Percentiles rank a stretch among this genome's conserved stretches.
phyloP scores from a whole-genome alignment of 148 eudicot species.

The Rhododendron henanense region DNA sequence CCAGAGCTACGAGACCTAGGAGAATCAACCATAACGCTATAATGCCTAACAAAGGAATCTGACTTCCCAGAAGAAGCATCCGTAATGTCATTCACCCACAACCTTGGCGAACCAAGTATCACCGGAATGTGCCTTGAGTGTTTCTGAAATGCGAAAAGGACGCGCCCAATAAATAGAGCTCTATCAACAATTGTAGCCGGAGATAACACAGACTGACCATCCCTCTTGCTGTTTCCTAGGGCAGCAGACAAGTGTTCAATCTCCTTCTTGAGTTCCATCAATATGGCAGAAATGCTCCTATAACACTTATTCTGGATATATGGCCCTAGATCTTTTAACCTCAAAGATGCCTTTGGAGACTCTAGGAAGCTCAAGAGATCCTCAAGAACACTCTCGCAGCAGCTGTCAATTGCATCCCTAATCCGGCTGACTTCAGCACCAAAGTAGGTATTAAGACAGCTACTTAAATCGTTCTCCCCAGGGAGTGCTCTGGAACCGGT shows the following conservation, averaged over 20 bases:
- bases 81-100: conserved; percentile 57
- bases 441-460: conserved; percentile 80
- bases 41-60: conserved; percentile 42
- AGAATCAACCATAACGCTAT: conserved; percentile 45
- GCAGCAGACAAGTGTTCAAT: conserved; percentile 53
- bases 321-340: conserved; percentile 66
- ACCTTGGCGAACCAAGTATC: conserved; percentile 83
- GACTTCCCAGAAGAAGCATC: conserved; percentile 42
- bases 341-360: conserved; percentile 84
- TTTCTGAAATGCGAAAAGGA: conserved; percentile 82
- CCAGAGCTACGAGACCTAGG: conserved; percentile 41
- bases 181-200: conserved; percentile 63
- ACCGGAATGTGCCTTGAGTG: conserved; percentile 79
- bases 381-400: conserved; percentile 69
- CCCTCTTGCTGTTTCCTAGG: conserved; percentile 37
- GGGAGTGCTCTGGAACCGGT: conserved; percentile 41
- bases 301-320: conserved; percentile 76
- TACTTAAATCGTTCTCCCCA: conserved; percentile 64
- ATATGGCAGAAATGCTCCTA: conserved; percentile 52
- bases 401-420: conserved; percentile 80
- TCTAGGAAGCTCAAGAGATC: conserved; percentile 81
- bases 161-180: conserved; percentile 79
- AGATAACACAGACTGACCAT: conserved; percentile 28
- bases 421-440: conserved; percentile 78
- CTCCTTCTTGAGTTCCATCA: conserved; percentile 66